Evolutionary conservation across 306 rosid species (phyloP).

Genomic region (Hylodesmum podocarpum): DNA sequence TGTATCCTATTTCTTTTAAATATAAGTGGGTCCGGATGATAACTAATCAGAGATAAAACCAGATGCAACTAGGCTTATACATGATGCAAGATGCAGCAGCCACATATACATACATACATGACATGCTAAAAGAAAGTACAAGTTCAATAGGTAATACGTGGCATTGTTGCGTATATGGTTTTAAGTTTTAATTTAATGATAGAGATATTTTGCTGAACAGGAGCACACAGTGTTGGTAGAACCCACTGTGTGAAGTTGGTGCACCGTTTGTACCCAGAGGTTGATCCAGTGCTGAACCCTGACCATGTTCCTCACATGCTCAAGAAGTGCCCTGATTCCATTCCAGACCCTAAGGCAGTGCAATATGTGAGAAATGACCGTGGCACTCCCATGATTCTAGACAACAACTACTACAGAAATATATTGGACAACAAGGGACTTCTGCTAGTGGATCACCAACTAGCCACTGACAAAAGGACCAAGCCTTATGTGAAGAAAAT

Average conservation of each 20-base stretch:
- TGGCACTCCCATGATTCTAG: slow-evolving; percentile 90
- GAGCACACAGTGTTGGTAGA: slow-evolving; percentile 95
- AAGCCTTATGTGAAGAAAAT: slow-evolving; percentile 92
- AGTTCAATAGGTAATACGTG: neutral
- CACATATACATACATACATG: neutral
- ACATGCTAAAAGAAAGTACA: neutral
- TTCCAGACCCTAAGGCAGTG: slow-evolving; percentile 96
- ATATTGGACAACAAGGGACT: slow-evolving; percentile 93
- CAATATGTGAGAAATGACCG: slow-evolving; percentile 96
- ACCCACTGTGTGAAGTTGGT: slow-evolving; percentile 96
- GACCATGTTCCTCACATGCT: slow-evolving; percentile 87
- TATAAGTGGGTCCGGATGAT: neutral
- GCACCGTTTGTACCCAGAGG: slow-evolving; percentile 95
- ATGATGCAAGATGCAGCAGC: neutral
- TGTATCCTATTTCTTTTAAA: neutral
- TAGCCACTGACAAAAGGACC: slow-evolving; percentile 86
- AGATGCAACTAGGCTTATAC: neutral
- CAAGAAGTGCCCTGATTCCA: slow-evolving; percentile 86
- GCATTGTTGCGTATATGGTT: neutral
- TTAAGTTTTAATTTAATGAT: neutral
- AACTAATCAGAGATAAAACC: neutral
- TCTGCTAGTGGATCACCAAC: slow-evolving; percentile 76
- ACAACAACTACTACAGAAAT: slow-evolving; percentile 96
- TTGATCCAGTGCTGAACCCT: slow-evolving; percentile 76
- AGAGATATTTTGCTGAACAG: slow-evolving; percentile 40